These are phyloP conservation scores for Blastosporella zonata DNA, from an alignment of 1,284 basidiomycete species.

Conservation along the genomic window DNA sequence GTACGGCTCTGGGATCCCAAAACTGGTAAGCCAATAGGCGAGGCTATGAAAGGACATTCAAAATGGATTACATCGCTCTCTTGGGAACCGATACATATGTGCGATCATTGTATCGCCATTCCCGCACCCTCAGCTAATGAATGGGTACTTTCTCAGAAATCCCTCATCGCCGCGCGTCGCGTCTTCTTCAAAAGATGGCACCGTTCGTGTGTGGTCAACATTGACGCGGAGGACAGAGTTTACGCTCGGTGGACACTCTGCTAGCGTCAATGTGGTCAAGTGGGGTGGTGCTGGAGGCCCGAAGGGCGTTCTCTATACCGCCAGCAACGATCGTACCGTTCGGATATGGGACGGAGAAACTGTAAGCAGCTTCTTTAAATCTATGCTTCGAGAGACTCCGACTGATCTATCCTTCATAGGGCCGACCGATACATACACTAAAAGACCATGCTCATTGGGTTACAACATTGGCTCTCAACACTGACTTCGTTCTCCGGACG, in stretches of 20 bases:
- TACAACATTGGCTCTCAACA: constrained; percentile 92
- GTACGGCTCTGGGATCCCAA: constrained; percentile 90
- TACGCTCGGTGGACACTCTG: constrained; percentile 90
- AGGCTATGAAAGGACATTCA: constrained; percentile 86
- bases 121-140: constrained; percentile 1
- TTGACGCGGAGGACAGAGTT: constrained; percentile 75
- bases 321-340: constrained; percentile 91
- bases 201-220: constrained; percentile 91
- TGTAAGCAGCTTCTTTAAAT: constrained; percentile 38
- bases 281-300: constrained; percentile 85
- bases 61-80: constrained; percentile 98
- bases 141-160: no score
- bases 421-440: constrained; percentile 67
- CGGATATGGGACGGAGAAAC: constrained; percentile 89
- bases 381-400: constrained; percentile 2
- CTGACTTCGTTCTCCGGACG: constrained; percentile 87
- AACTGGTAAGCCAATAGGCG: constrained; percentile 80
- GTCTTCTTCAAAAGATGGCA: constrained; percentile 94
- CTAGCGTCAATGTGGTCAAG: constrained; percentile 91
- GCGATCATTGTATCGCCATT: constrained; percentile 7
- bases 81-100: constrained; percentile 97
- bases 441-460: constrained; percentile 99
- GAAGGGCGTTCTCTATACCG: constrained; percentile 88
- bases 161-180: constrained; percentile 80
- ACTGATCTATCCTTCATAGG: constrained; percentile 37